Percentiles rank a stretch among this genome's conserved stretches.
These are phyloP conservation scores for Pleurotus ostreatus DNA, from an alignment of 768 basidiomycete species.

Conservation along the genomic window DNA sequence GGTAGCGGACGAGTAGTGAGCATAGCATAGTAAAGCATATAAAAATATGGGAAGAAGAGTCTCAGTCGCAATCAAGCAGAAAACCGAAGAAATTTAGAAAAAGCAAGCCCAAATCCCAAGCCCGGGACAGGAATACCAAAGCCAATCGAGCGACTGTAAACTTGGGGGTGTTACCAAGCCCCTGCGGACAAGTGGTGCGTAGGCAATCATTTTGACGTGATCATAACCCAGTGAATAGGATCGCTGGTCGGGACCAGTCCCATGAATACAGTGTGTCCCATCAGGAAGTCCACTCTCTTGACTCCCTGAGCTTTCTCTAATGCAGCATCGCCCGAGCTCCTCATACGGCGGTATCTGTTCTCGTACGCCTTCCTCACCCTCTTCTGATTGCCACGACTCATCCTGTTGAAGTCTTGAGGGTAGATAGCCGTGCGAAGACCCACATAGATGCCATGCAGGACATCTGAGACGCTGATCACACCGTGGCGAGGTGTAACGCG, in stretches of 20 bases:
- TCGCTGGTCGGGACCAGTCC: constrained; percentile 30
- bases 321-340: constrained; percentile 23
- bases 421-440: constrained; percentile 37
- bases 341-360: constrained; percentile 31
- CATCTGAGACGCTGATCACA: constrained; percentile 26
- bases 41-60: background rate
- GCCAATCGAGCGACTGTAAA: background rate
- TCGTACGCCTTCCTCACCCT: constrained; percentile 39
- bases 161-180: background rate
- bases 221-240: background rate
- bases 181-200: no score
- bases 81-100: background rate
- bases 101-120: background rate
- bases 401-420: constrained; percentile 31
- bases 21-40: background rate
- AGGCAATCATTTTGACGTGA: background rate
- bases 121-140: background rate
- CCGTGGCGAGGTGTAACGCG: constrained; percentile 23
- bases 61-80: background rate
- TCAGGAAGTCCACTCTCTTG: constrained; percentile 51
- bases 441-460: constrained; percentile 40
- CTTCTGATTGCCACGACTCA: constrained; percentile 25
- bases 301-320: constrained; percentile 33
- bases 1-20: background rate
- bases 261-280: constrained; percentile 31